phyloP scores from a whole-genome alignment of 129 eudicot genomes.

The Erigeron canadensis region DNA sequence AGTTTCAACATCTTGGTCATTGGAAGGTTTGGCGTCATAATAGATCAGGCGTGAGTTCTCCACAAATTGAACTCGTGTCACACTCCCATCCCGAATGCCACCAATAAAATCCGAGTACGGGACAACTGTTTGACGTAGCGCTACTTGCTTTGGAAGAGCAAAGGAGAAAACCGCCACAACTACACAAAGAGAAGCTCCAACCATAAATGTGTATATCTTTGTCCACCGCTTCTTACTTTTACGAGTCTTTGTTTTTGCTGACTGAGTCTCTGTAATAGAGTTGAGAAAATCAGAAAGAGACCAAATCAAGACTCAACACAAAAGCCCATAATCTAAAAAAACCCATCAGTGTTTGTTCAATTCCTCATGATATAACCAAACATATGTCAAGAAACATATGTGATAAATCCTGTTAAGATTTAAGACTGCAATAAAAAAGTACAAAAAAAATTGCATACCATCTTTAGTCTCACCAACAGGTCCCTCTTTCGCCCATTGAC shows the following conservation, averaged over 20 bases:
- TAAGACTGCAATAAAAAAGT: not conserved
- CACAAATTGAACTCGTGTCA: conserved; percentile 36
- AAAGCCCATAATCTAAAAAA: not conserved
- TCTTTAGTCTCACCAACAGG: conserved; percentile 29
- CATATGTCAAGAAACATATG: not conserved
- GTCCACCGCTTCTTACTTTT: conserved; percentile 16
- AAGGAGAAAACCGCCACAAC: conserved; percentile 30
- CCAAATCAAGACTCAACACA: not conserved
- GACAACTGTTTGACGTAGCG: conserved; percentile 25
- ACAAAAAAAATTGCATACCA: conserved; percentile 22
- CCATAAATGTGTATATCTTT: conserved; percentile 28
- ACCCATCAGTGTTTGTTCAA: not conserved
- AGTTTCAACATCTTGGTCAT: conserved; percentile 26
- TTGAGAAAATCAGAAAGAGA: conserved; percentile 7
- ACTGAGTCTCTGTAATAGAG: conserved; percentile 20
- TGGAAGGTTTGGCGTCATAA: conserved; percentile 30
- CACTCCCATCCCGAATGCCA: conserved; percentile 40
- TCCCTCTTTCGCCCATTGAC: conserved; percentile 32
- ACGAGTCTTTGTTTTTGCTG: conserved; percentile 15
- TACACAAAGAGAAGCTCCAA: conserved; percentile 30
- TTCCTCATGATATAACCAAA: not conserved
- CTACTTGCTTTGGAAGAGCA: conserved; percentile 27
- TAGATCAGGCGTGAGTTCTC: conserved; percentile 37
- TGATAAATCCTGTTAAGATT: not conserved
- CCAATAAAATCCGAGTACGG: conserved; percentile 39